Conservation (phyloP, 768 basidiomycete genomes). For the Lentinula sp. region DNA sequence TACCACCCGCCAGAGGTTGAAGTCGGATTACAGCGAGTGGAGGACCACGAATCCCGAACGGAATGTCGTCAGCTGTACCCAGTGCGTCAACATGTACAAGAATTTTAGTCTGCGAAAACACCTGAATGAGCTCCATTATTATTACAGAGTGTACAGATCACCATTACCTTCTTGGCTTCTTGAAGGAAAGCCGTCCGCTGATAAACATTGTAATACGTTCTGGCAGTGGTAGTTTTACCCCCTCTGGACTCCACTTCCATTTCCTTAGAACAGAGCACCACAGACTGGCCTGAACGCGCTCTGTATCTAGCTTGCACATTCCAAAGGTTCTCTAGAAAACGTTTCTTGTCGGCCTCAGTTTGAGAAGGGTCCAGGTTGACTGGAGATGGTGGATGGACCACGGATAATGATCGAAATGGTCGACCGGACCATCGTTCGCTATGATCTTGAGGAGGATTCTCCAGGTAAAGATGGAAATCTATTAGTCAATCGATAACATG, state of each 20-base stretch:
- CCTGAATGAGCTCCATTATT: conserved; percentile 1
- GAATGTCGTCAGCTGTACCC: conserved; percentile 71
- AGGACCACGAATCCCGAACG: conserved; percentile 61
- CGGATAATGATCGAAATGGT: conserved; percentile 71
- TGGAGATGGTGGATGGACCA: conserved; percentile 69
- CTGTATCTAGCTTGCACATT: conserved; percentile 77
- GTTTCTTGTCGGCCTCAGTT: conserved; percentile 62
- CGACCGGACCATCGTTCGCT: conserved; percentile 86
- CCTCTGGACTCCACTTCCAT: conserved; percentile 66
- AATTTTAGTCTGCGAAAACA: conserved; percentile 65
- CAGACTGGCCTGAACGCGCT: conserved; percentile 65
- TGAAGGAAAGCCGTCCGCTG: conserved; percentile 73
- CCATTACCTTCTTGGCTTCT: conserved; percentile 68
- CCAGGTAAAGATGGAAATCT: conserved; percentile 87
- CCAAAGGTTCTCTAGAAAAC: conserved; percentile 90
- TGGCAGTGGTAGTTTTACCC: conserved; percentile 58
- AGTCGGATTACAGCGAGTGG: conserved; percentile 79
- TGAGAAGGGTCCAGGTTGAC: conserved; percentile 60
- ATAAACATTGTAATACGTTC: conserved; percentile 89
- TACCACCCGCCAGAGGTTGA: conserved; percentile 78
- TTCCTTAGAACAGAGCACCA: conserved; percentile 65
- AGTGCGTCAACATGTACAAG: conserved; percentile 80
- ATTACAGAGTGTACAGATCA: not conserved
- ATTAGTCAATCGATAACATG: not conserved
- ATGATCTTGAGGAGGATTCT: conserved; percentile 76